Evolutionary conservation across 371 early-diverging fungal genomes (phyloP), one percentile per base, ranked within the genome.

Genomic region (Mortierella sp.): DNA sequence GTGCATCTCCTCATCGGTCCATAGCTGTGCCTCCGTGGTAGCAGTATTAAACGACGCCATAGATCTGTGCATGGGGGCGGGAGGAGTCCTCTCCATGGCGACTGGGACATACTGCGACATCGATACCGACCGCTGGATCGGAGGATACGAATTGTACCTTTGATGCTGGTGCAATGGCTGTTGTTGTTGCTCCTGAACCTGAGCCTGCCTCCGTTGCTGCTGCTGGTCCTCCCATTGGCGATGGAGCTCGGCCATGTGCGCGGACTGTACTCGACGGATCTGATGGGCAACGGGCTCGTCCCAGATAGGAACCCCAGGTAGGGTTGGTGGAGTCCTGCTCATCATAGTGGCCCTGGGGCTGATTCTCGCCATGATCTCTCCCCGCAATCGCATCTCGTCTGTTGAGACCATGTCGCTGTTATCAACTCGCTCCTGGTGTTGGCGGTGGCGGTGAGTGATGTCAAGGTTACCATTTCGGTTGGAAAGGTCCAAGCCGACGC

Each of bases 211-310:
- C 43, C 38, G 24, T 35, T 72, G 72, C 35, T 38, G 46, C 38
- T 77, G 72, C 32, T 46, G 63, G 32, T 75, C 71, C 12, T 75
- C 80, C 75, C 75, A 80, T 18, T 71, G 80, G n/a, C 60, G 56
- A 35, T 51, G 75, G 10, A 75, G 72, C 12, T 71, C 49, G 24
- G 44, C 54, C 56, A 80, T 75, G 51, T 75, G 60, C 2, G 80
- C 16, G 10, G 56, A 60, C 24, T 80, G 75, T 1, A 75, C 63
- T 11, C 75, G 80, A 21, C 80, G 80, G 71, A 80, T 75, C 65
- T 80, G 80, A 27, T 75, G 75, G 6, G 80, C 75, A 10, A 80
- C 51, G 8, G 80, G 72, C 27, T 80, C 80, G 21, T 75, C 75
- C 41, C 63, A 32, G 44, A 51, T 43, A 18, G 74, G 71, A 16